These are phyloP conservation scores for Diplosphaera chodatii DNA, from an alignment of 139 green algal species.

Conservation along the genomic window DNA sequence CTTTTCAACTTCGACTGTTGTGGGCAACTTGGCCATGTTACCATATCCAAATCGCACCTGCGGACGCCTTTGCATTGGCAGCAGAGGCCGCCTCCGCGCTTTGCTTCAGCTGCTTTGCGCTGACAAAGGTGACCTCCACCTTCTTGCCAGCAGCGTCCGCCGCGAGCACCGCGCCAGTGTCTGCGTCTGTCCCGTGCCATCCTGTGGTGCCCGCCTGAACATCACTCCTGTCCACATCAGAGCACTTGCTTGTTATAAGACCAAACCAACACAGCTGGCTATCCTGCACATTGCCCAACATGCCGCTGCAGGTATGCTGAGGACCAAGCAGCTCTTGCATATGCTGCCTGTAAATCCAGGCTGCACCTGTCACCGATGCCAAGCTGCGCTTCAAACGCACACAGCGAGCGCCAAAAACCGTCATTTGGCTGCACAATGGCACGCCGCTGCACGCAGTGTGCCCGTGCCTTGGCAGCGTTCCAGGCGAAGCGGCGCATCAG, in stretches of 20 bases:
- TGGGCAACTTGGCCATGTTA: too few relatives aligned
- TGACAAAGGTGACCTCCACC: constrained; percentile 28
- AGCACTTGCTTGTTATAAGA: too few relatives aligned
- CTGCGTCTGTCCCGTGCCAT: constrained; percentile 38
- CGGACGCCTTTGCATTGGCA: too few relatives aligned
- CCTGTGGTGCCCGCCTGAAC: constrained; percentile 24
- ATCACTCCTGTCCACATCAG: constrained; percentile 33
- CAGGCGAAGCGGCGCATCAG: constrained; percentile 66
- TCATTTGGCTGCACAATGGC: constrained; percentile 63
- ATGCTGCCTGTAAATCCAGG: too few relatives aligned
- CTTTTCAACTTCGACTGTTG: too few relatives aligned
- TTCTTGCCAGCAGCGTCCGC: constrained; percentile 36
- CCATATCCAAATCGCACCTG: too few relatives aligned
- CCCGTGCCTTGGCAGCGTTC: constrained; percentile 33
- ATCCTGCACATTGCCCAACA: too few relatives aligned
- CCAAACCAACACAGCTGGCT: too few relatives aligned
- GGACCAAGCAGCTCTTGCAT: too few relatives aligned
- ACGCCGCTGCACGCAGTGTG: constrained; percentile 27
- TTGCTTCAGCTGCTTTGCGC: constrained; percentile 10
- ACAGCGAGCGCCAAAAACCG: constrained; percentile 72
- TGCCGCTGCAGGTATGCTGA: too few relatives aligned
- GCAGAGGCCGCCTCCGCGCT: constrained; percentile 8
- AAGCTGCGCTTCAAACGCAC: constrained; percentile 58
- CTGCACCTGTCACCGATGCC: constrained; percentile 59
- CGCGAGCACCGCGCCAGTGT: constrained; percentile 11